These are phyloP conservation scores for Trichoderma sp. DNA, from an alignment of 2,329 filamentous ascomycete genomes.

Conservation along the genomic window DNA sequence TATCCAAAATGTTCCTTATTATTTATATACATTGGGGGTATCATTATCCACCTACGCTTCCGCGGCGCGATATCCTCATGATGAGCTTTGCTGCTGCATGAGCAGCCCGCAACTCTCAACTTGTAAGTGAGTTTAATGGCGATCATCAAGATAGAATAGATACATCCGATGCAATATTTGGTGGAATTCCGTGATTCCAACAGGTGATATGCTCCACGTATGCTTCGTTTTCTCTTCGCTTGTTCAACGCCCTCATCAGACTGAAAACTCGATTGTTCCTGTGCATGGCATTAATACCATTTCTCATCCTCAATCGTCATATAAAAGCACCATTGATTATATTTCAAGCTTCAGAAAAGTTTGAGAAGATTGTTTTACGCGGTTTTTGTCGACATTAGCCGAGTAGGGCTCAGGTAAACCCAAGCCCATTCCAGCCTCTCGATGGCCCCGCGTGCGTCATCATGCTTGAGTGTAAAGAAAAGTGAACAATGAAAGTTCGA, in stretches of 20 bases:
- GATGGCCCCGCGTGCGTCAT: conserved; percentile 57
- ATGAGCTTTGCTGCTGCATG: neutral
- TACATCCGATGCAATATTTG: neutral
- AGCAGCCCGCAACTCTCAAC: neutral
- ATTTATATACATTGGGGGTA: conserved; percentile 9
- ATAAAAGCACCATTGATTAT: neutral
- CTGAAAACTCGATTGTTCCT: neutral
- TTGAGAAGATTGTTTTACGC: conserved; percentile 66
- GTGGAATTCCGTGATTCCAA: neutral
- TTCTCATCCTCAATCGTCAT: neutral
- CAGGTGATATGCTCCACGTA: neutral
- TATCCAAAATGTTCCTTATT: neutral
- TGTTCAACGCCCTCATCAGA: neutral
- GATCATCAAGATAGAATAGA: neutral
- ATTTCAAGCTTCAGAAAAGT: conserved; percentile 47
- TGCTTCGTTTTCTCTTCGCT: neutral
- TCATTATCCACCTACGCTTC: neutral
- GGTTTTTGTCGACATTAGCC: conserved; percentile 60
- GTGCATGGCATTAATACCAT: neutral
- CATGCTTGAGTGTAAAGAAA: conserved; percentile 31
- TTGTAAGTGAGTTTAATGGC: neutral
- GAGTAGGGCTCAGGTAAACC: conserved; percentile 28
- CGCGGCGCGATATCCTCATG: neutral
- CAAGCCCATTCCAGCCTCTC: conserved; percentile 22
- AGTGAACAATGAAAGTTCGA: neutral